These are phyloP conservation scores for Herpotrichia juniperi DNA, from an alignment of 2,329 filamentous ascomycete genomes.

Conservation along the genomic window DNA sequence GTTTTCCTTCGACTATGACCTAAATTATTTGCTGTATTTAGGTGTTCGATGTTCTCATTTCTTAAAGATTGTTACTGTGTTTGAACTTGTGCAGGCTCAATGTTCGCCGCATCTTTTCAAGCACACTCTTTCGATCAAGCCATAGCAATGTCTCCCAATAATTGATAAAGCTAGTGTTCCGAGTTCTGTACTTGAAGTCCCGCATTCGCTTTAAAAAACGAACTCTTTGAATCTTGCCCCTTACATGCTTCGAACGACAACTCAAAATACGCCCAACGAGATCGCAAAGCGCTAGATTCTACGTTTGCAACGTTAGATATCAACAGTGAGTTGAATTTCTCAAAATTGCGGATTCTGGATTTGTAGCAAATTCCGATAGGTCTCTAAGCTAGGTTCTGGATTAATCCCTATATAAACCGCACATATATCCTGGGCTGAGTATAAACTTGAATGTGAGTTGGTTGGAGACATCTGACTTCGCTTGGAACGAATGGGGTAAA, in stretches of 20 bases:
- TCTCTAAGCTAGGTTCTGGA: too few species aligned
- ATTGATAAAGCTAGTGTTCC: not conserved
- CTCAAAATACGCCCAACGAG: not conserved
- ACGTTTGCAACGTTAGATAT: not conserved
- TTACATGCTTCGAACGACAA: not conserved
- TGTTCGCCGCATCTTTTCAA: too few species aligned
- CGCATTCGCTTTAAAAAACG: not conserved
- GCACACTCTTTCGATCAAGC: not conserved
- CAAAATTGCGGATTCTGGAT: not conserved
- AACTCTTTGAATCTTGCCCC: not conserved
- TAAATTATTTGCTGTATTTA: too few species aligned
- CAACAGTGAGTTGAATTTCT: not conserved
- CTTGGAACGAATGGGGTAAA: too few species aligned
- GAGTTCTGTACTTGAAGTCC: not conserved
- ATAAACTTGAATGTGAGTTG: not conserved
- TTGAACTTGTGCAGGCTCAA: too few species aligned
- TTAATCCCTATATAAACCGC: not conserved
- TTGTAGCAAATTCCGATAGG: too few species aligned
- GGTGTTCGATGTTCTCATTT: too few species aligned
- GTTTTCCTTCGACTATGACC: too few species aligned
- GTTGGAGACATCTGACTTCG: not conserved
- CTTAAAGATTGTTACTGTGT: too few species aligned
- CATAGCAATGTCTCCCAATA: not conserved
- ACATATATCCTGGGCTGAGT: not conserved
- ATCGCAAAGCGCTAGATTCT: not conserved